phyloP scores from a whole-genome alignment of 495 filamentous ascomycete genomes.

The Penicillium odoratum region DNA sequence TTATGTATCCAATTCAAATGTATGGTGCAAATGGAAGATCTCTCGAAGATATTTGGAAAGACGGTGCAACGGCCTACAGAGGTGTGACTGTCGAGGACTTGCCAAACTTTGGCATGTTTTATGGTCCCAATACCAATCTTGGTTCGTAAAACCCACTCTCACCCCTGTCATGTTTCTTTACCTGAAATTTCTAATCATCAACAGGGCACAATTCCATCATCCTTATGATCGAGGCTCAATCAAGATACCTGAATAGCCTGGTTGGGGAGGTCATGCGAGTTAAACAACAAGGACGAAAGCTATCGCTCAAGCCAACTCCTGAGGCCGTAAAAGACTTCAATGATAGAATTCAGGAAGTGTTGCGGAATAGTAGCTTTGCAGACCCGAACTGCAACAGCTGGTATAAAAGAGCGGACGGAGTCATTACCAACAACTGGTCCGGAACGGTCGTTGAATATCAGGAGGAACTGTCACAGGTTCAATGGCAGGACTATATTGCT shows the following conservation, averaged over 20 bases:
- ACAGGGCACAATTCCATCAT: constrained; percentile 55
- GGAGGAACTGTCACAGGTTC: constrained; percentile 37
- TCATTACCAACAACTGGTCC: constrained; percentile 59
- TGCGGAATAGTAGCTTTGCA: constrained; percentile 48
- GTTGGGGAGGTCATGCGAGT: constrained; percentile 41
- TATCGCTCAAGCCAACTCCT: constrained; percentile 40
- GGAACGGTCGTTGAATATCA: constrained; percentile 54
- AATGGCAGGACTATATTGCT: constrained; percentile 50
- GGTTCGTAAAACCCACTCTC: constrained; percentile 23
- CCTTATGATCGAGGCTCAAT: constrained; percentile 61
- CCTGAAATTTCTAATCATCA: not conserved
- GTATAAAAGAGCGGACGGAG: constrained; percentile 55
- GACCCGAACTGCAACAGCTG: constrained; percentile 56
- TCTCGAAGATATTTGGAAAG: constrained; percentile 50
- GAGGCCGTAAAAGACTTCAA: constrained; percentile 44
- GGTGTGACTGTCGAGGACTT: constrained; percentile 50
- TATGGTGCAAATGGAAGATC: constrained; percentile 42
- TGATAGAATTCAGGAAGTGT: constrained; percentile 40
- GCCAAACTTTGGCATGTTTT: constrained; percentile 60
- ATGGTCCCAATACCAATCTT: constrained; percentile 59
- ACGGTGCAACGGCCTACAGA: constrained; percentile 45
- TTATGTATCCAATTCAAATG: constrained; percentile 55
- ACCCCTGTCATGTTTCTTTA: not conserved
- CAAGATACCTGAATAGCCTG: constrained; percentile 50
- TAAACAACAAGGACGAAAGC: constrained; percentile 31